Conservation (phyloP, 108 stramenopile species). For the Chaetoceros tenuissimus region DNA sequence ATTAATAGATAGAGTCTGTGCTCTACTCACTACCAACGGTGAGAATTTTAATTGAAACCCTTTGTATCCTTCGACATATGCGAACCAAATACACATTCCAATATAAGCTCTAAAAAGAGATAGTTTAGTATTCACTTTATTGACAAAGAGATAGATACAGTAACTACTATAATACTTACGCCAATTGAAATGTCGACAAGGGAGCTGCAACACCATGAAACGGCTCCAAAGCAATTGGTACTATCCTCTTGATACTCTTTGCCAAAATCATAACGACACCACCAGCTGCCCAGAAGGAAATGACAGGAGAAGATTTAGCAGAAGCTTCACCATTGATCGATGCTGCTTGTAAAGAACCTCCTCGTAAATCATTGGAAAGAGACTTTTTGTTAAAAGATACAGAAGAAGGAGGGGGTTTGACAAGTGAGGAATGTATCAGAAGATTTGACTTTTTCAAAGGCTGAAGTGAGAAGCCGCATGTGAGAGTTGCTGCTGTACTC, state of each 20-base stretch:
- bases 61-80: slow-evolving; percentile 95
- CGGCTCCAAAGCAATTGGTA: slow-evolving; percentile 91
- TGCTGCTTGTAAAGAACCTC: not conserved
- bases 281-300: slow-evolving; percentile 79
- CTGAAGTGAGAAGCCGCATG: not conserved
- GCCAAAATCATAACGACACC: slow-evolving; percentile 81
- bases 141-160: not conserved
- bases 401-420: not conserved
- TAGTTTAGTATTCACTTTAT: not conserved
- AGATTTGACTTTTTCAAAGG: not conserved
- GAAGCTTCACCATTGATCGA: not conserved
- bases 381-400: not conserved
- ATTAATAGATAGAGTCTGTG: slow-evolving; percentile 58
- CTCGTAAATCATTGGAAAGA: not conserved
- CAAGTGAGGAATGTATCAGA: not conserved
- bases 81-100: slow-evolving; percentile 61
- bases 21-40: slow-evolving; percentile 89
- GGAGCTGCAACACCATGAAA: slow-evolving; percentile 40
- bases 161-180: slow-evolving; percentile 29
- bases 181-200: slow-evolving; percentile 54
- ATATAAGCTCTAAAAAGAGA: slow-evolving; percentile 41
- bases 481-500: not conserved
- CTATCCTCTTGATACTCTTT: slow-evolving; percentile 79
- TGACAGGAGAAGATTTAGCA: too few relatives aligned
- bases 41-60: slow-evolving; percentile 93